Evolutionary conservation across 108 stramenopile species (phyloP).

Genomic region (Stephanodiscus triporus): DNA sequence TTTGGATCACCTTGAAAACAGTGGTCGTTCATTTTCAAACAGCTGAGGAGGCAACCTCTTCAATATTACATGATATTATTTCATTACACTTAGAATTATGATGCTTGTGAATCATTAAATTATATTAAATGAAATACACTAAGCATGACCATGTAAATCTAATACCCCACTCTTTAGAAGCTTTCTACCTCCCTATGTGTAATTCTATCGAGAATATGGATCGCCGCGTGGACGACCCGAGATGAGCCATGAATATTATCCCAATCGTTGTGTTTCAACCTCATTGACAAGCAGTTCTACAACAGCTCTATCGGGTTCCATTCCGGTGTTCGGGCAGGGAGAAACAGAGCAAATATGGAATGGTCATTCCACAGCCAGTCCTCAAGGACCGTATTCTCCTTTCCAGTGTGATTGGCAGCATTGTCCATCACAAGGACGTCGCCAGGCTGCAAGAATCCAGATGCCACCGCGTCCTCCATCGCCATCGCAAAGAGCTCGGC

Average conservation of each 20-base stretch:
- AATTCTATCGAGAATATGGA: no score
- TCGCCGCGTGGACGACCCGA: no score
- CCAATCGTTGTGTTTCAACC: not conserved
- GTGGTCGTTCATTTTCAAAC: no score
- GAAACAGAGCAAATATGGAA: not conserved
- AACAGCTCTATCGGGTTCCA: not conserved
- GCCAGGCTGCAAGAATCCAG: no score
- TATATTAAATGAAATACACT: constrained; percentile 2
- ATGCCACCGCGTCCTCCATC: not conserved
- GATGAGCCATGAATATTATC: no score
- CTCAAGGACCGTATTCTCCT: constrained; percentile 5
- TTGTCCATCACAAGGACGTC: not conserved
- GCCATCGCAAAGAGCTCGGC: not conserved
- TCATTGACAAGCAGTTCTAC: not conserved
- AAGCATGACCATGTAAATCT: no score
- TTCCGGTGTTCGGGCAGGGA: not conserved
- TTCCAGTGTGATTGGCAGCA: not conserved
- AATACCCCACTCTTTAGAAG: no score
- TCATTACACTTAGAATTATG: no score
- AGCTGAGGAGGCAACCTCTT: no score
- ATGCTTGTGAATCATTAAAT: not conserved
- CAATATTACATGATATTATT: no score
- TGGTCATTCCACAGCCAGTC: not conserved
- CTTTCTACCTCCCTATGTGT: no score
- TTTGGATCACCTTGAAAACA: no score